Evolutionary conservation across 2,329 filamentous ascomycete species (phyloP).

Genomic region (Pseudohalonectria lignicola): DNA sequence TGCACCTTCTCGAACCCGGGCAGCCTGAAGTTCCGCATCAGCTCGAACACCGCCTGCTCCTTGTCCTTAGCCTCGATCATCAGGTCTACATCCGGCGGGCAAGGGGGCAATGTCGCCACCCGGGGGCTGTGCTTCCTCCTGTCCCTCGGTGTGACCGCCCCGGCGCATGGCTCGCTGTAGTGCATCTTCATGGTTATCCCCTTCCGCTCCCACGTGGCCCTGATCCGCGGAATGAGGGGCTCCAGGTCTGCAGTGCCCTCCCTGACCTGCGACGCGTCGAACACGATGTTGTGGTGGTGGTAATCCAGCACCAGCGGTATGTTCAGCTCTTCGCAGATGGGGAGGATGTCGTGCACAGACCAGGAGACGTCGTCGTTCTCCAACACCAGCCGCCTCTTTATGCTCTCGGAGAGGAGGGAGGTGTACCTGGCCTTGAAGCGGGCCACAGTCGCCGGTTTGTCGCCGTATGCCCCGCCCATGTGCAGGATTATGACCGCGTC

Average conservation of each 20-base stretch:
- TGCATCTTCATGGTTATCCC: conserved; percentile 92
- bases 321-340: conserved; percentile 85
- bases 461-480: conserved; percentile 83
- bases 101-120: conserved; percentile 72
- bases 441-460: conserved; percentile 68
- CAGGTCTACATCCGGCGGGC: conserved; percentile 75
- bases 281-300: conserved; percentile 93
- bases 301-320: conserved; percentile 89
- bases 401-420: conserved; percentile 48
- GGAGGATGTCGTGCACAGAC: conserved; percentile 84
- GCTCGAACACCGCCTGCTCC: conserved; percentile 88
- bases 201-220: conserved; percentile 75
- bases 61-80: conserved; percentile 99
- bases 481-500: conserved; percentile 94
- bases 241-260: conserved; percentile 82
- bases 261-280: conserved; percentile 59
- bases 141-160: conserved; percentile 68
- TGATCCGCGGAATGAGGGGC: conserved; percentile 63
- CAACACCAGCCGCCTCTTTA: conserved; percentile 75
- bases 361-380: conserved; percentile 93
- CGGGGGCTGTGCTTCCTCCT: conserved; percentile 77
- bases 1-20: conserved; percentile 68
- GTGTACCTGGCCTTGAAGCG: conserved; percentile 70
- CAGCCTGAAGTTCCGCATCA: conserved; percentile 81
- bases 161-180: conserved; percentile 71